phyloP scores from a whole-genome alignment of 2,329 filamentous ascomycete species.

The Apiospora saccharicola region DNA sequence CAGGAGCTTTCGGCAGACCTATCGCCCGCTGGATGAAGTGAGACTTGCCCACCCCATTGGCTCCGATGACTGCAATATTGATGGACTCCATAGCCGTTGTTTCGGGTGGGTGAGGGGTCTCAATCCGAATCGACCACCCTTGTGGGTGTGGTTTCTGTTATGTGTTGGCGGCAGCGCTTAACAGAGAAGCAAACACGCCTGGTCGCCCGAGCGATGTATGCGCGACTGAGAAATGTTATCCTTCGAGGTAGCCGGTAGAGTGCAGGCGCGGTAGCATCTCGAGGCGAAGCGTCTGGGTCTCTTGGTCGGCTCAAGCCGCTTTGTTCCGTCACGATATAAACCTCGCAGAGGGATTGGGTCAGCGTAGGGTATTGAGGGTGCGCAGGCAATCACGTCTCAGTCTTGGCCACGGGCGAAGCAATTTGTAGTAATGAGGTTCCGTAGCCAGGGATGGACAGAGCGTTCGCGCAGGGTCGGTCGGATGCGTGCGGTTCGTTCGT shows the following conservation, averaged over 20 bases:
- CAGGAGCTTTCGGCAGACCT: conserved; percentile 60
- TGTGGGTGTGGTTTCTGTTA: background rate
- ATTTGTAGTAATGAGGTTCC: background rate
- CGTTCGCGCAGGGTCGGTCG: background rate
- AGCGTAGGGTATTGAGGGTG: background rate
- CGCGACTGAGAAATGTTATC: background rate
- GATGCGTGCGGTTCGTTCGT: background rate
- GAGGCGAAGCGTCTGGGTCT: background rate
- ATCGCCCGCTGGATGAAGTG: conserved; percentile 71
- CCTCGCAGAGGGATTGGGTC: background rate
- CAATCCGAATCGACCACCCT: background rate
- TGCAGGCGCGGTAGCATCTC: conserved; percentile 3
- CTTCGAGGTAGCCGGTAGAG: background rate
- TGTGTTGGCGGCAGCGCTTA: background rate
- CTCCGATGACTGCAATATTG: conserved; percentile 72
- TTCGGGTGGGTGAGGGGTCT: background rate
- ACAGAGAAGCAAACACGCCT: background rate
- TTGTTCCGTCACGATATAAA: background rate
- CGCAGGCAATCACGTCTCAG: background rate
- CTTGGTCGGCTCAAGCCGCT: background rate
- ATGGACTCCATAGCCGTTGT: conserved; percentile 60
- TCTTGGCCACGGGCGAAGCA: background rate
- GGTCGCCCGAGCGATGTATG: background rate
- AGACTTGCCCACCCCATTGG: conserved; percentile 72
- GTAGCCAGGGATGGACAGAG: background rate